Percentiles rank a stretch among this genome's conserved stretches.
phyloP scores from a whole-genome alignment of 2,329 filamentous ascomycete species.

The Pseudogymnoascus sp. region DNA sequence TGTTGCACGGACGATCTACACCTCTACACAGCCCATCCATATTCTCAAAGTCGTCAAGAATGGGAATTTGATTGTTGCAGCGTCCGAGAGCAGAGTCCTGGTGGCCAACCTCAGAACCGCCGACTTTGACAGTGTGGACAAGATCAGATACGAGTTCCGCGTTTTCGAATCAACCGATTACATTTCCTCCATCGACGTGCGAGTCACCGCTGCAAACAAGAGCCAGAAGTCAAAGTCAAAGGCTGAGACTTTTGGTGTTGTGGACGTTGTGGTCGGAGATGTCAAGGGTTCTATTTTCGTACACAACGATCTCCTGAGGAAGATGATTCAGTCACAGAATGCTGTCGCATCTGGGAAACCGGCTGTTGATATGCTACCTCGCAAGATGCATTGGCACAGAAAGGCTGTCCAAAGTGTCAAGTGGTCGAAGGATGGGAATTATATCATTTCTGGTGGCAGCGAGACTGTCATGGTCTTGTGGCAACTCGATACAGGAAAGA shows the following conservation, averaged over 20 bases:
- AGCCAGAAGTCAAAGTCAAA: constrained; percentile 23
- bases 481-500: constrained; percentile 82
- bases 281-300: constrained; percentile 69
- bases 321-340: constrained; percentile 42
- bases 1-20: constrained; percentile 34
- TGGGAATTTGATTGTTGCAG: constrained; percentile 52
- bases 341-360: constrained; percentile 15
- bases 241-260: constrained; percentile 31
- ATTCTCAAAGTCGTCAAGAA: constrained; percentile 45
- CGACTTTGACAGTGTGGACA: constrained; percentile 30
- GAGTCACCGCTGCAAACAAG: constrained; percentile 31
- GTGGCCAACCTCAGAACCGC: constrained; percentile 46
- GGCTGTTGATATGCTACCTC: constrained; percentile 36
- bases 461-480: constrained; percentile 87
- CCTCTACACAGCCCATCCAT: constrained; percentile 33
- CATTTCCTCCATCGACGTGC: constrained; percentile 61
- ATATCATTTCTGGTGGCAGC: constrained; percentile 84
- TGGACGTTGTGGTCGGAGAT: constrained; percentile 76
- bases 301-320: constrained; percentile 67
- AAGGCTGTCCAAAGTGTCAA: constrained; percentile 76
- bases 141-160: constrained; percentile 49
- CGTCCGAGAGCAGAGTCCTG: constrained; percentile 47
- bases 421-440: constrained; percentile 94
- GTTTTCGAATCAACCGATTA: constrained; percentile 54
- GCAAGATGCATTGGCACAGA: constrained; percentile 86